phyloP scores from a whole-genome alignment of 2,329 filamentous ascomycete species.

The Ceratocystis smalleyi region DNA sequence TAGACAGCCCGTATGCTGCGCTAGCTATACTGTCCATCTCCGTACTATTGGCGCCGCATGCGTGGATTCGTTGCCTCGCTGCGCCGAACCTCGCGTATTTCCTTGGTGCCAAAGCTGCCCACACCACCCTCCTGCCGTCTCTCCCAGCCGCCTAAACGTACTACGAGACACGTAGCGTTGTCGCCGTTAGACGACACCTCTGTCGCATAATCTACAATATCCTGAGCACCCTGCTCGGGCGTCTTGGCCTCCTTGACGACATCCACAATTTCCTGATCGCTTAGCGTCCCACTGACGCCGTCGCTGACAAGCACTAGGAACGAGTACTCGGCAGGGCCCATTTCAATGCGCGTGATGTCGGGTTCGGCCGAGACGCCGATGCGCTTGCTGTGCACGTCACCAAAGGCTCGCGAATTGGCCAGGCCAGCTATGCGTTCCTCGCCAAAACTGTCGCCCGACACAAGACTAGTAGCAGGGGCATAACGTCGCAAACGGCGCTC shows the following conservation, averaged over 20 bases:
- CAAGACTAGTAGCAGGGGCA: slow-evolving; percentile 57
- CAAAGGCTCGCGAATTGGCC: slow-evolving; percentile 87
- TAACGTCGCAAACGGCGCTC: slow-evolving; percentile 71
- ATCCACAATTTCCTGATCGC: slow-evolving; percentile 91
- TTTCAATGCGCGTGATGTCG: slow-evolving; percentile 64
- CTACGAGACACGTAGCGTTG: slow-evolving; percentile 53
- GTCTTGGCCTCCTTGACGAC: slow-evolving; percentile 87
- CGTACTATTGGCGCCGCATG: slow-evolving; percentile 39
- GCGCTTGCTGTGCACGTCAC: slow-evolving; percentile 80
- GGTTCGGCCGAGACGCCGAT: slow-evolving; percentile 91
- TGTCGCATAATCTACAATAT: slow-evolving; percentile 73
- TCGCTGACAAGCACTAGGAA: slow-evolving; percentile 84
- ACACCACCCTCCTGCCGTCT: slow-evolving; percentile 66
- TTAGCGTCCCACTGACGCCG: slow-evolving; percentile 70
- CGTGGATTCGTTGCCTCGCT: slow-evolving; percentile 71
- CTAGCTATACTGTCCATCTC: neutral
- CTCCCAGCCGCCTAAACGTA: slow-evolving; percentile 55
- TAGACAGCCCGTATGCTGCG: neutral
- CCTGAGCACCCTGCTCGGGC: slow-evolving; percentile 66
- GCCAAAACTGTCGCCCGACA: slow-evolving; percentile 81
- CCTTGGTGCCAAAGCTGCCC: slow-evolving; percentile 80
- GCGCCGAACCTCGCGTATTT: slow-evolving; percentile 70
- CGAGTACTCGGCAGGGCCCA: slow-evolving; percentile 69
- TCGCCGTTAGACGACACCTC: slow-evolving; percentile 58
- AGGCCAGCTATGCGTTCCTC: slow-evolving; percentile 89